Evolutionary conservation across 176 grass and related monocot species (phyloP).

Genomic region (Oryza brachyantha): DNA sequence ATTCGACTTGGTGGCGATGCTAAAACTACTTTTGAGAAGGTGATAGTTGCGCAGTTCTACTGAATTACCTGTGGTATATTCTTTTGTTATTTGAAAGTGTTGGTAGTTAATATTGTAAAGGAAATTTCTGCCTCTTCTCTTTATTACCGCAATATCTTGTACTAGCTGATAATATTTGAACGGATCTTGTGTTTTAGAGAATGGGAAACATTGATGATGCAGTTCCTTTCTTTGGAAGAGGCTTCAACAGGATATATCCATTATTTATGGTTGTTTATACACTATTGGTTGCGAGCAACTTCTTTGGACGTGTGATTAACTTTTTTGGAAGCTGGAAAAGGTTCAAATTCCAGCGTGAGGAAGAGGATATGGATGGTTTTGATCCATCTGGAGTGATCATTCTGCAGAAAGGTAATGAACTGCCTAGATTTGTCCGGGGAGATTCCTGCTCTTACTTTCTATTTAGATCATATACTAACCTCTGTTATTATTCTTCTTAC

Average conservation of each 20-base stretch:
- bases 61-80: constrained; percentile 8
- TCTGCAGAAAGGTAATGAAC: constrained; percentile 82
- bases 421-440: constrained; percentile 13
- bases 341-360: constrained; percentile 85
- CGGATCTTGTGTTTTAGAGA: constrained; percentile 59
- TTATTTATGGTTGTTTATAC: constrained; percentile 99
- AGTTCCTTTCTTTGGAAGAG: constrained; percentile 98
- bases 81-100: not conserved
- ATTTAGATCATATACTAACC: not conserved
- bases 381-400: constrained; percentile 96
- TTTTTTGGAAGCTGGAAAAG: constrained; percentile 97
- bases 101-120: constrained; percentile 11
- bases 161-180: constrained; percentile 17
- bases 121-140: constrained; percentile 10
- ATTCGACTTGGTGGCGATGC: constrained; percentile 84
- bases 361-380: constrained; percentile 84
- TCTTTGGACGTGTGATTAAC: constrained; percentile 88
- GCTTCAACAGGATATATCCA: constrained; percentile 99
- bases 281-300: constrained; percentile 87
- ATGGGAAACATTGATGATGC: constrained; percentile 99
- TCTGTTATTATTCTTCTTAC: not conserved
- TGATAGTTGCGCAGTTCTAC: constrained; percentile 26
- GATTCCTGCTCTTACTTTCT: not conserved
- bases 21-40: constrained; percentile 98
- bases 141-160: not conserved